phyloP scores from a whole-genome alignment of 225 moss, liverwort and hornwort species.

The Antitrichia curtipendula region DNA sequence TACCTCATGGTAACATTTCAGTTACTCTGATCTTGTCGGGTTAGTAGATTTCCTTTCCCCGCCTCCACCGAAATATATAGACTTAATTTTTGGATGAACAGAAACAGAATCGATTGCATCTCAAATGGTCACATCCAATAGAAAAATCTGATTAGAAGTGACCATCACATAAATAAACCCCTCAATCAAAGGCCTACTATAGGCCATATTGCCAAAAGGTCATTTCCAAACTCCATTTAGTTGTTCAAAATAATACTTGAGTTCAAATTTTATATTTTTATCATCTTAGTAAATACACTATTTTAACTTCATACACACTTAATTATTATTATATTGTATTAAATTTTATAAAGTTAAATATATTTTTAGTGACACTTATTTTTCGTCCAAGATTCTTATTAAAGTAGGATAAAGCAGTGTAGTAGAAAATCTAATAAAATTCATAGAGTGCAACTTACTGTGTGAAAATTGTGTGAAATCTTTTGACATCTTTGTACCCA shows the following conservation, averaged over 20 bases:
- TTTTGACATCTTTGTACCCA: not conserved
- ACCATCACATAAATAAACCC: not conserved
- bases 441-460: too few species aligned
- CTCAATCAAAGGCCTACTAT: fast-evolving
- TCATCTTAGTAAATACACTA: too few species aligned
- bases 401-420: not conserved
- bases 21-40: too few species aligned
- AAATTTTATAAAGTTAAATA: too few species aligned
- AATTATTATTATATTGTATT: not conserved
- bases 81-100: not conserved
- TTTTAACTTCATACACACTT: not conserved
- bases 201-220: too few species aligned
- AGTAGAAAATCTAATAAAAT: not conserved
- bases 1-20: fast-evolving
- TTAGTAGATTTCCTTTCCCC: not conserved
- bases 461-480: not conserved
- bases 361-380: not conserved
- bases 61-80: not conserved
- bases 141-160: not conserved
- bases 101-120: not conserved
- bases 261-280: not conserved
- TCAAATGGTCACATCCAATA: not conserved
- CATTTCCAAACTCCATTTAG: not conserved
- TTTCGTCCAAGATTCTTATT: not conserved
- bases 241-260: not conserved